Percentiles rank a stretch among this genome's conserved stretches.
Evolutionary conservation across 1,284 basidiomycete genomes (phyloP).

Genomic region (Rhizoctonia solani): DNA sequence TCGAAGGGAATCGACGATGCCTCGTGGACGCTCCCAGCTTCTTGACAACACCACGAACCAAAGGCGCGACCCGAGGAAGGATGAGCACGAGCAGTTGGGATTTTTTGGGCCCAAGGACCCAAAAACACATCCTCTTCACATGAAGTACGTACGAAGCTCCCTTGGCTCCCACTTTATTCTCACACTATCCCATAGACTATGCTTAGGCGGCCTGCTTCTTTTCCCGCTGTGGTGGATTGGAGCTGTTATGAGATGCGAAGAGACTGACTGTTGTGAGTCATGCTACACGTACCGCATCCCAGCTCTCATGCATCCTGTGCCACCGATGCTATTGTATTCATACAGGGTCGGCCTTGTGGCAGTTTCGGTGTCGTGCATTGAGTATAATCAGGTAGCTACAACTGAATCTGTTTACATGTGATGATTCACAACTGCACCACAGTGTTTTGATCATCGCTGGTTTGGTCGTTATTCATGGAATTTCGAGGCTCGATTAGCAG

Average conservation of each 20-base stretch:
- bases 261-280: conserved; percentile 26
- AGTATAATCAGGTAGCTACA: conserved; percentile 19
- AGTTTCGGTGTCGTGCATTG: conserved; percentile 25
- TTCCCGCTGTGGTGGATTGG: conserved; percentile 31
- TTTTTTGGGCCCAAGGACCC: conserved; percentile 32
- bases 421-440: not conserved
- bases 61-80: not conserved
- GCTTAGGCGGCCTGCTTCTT: conserved; percentile 10
- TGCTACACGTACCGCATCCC: not conserved
- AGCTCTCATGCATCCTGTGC: not conserved
- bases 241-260: conserved; percentile 4
- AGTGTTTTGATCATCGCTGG: conserved; percentile 18
- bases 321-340: not conserved
- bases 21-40: not conserved
- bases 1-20: not conserved
- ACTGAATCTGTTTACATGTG: not conserved
- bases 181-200: not conserved
- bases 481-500: conserved; percentile 21
- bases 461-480: conserved; percentile 8
- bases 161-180: not conserved
- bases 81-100: not conserved
- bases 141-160: conserved; percentile 18
- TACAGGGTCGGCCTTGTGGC: conserved; percentile 25
- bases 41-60: not conserved
- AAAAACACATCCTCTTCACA: conserved; percentile 21